Conservation (phyloP, 2,329 filamentous ascomycete species). For the Helotiales sp. region DNA sequence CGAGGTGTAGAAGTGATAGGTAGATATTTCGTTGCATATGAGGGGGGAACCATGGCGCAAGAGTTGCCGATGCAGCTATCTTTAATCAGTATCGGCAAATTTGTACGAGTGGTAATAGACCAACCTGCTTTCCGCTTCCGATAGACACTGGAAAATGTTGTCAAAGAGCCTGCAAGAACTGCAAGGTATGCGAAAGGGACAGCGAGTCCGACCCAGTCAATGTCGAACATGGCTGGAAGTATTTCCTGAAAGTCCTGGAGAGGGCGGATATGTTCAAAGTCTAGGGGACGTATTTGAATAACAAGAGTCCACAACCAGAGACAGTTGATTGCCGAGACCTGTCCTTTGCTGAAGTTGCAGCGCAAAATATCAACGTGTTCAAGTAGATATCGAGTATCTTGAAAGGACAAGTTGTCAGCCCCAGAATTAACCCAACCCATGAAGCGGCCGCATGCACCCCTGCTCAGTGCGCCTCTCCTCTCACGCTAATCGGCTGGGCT, state of each 20-base stretch:
- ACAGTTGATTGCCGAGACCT: background rate
- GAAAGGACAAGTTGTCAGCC: conserved; percentile 4
- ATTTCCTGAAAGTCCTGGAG: conserved; percentile 4
- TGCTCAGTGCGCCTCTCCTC: too few species aligned
- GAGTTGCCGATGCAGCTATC: conserved; percentile 76
- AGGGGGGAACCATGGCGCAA: conserved; percentile 92
- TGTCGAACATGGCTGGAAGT: conserved; percentile 42
- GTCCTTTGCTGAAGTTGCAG: background rate
- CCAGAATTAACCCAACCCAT: conserved; percentile 2
- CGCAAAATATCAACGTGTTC: background rate
- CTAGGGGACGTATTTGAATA: background rate
- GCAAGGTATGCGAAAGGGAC: conserved; percentile 89
- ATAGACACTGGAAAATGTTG: conserved; percentile 92
- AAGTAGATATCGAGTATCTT: background rate
- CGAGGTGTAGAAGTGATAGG: conserved; percentile 85
- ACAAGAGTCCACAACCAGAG: background rate
- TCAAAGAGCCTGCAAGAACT: conserved; percentile 85
- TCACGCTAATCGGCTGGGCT: too few species aligned
- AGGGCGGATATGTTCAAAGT: background rate
- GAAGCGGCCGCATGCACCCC: conserved; percentile 11
- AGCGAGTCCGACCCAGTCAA: conserved; percentile 83
- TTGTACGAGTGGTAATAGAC: conserved; percentile 42
- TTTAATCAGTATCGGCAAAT: conserved; percentile 33
- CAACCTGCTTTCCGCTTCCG: conserved; percentile 85
- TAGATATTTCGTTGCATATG: conserved; percentile 95